These are phyloP conservation scores for Nannochloropsis salina DNA, from an alignment of 108 stramenopile species.

Conservation along the genomic window DNA sequence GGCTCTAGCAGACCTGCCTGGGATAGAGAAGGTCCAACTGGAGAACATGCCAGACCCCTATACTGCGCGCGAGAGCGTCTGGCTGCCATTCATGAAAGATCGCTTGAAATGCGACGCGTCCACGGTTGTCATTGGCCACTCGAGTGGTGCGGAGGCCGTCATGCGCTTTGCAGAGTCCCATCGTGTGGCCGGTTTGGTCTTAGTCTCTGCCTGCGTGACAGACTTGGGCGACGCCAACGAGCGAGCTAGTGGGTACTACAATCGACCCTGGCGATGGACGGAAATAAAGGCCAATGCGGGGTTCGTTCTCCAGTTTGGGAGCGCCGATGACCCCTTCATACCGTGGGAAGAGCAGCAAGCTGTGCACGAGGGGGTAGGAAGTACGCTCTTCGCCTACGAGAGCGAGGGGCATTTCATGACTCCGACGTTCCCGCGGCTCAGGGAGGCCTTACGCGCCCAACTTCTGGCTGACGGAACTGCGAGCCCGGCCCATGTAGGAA, in stretches of 20 bases:
- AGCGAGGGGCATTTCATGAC: slow-evolving; percentile 14
- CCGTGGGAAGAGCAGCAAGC: neutral
- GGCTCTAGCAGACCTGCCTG: neutral
- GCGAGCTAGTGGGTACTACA: slow-evolving; percentile 22
- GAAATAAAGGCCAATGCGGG: slow-evolving; percentile 23
- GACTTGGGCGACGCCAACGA: slow-evolving; percentile 26
- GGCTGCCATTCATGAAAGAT: neutral
- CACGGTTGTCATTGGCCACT: slow-evolving; percentile 21
- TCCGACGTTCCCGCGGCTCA: neutral
- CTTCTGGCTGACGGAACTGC: no score
- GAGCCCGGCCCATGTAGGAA: no score
- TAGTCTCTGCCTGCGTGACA: slow-evolving; percentile 20
- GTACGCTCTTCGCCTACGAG: neutral
- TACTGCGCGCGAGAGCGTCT: slow-evolving; percentile 18
- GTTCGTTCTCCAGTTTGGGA: neutral
- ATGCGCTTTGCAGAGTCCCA: slow-evolving; percentile 23
- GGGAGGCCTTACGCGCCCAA: neutral
- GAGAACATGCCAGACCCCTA: slow-evolving; percentile 23
- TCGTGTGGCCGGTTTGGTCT: neutral
- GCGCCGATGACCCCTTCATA: slow-evolving; percentile 23
- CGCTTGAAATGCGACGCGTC: neutral
- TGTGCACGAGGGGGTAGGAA: neutral
- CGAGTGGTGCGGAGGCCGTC: slow-evolving; percentile 22
- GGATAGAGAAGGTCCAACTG: neutral
- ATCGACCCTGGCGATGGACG: neutral